These are phyloP conservation scores for Xylaria palmicola DNA, from an alignment of 495 filamentous ascomycete species.

Conservation along the genomic window DNA sequence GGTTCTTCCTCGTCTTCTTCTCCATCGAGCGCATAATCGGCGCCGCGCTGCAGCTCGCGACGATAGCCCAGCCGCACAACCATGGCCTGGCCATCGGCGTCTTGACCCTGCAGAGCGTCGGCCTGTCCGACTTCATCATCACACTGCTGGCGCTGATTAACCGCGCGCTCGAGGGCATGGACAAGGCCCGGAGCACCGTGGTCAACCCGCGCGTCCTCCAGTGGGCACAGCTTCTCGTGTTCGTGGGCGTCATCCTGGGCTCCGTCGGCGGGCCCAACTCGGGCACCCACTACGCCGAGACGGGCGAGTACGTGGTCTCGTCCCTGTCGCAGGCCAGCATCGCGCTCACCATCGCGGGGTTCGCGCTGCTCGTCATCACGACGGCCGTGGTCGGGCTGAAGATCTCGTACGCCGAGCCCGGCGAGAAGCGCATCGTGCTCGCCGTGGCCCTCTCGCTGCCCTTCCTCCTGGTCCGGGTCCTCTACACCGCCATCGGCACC, in stretches of 20 bases:
- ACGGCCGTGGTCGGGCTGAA: conserved; percentile 25
- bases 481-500: conserved; percentile 30
- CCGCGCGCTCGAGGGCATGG: conserved; percentile 28
- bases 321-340: conserved; percentile 26
- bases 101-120: conserved; percentile 30
- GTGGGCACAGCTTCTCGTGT: conserved; percentile 24
- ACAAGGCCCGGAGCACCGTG: conserved; percentile 10
- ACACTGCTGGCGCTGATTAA: conserved; percentile 29
- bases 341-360: conserved; percentile 31
- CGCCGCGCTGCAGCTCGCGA: conserved; percentile 33
- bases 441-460: conserved; percentile 33
- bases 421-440: conserved; percentile 37
- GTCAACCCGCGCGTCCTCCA: conserved; percentile 25
- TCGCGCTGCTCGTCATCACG: conserved; percentile 23
- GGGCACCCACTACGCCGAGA: conserved; percentile 3
- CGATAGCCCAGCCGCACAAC: conserved; percentile 34
- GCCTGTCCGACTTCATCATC: conserved; percentile 35
- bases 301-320: conserved; percentile 23
- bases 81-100: conserved; percentile 26
- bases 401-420: conserved; percentile 22
- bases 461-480: conserved; percentile 38
- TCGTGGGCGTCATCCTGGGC: conserved; percentile 32
- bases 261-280: conserved; percentile 30
- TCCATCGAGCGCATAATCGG: conserved; percentile 35
- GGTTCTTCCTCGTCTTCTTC: conserved; percentile 35